phyloP scores from a whole-genome alignment of 768 basidiomycete genomes.

The Mycena floridula region DNA sequence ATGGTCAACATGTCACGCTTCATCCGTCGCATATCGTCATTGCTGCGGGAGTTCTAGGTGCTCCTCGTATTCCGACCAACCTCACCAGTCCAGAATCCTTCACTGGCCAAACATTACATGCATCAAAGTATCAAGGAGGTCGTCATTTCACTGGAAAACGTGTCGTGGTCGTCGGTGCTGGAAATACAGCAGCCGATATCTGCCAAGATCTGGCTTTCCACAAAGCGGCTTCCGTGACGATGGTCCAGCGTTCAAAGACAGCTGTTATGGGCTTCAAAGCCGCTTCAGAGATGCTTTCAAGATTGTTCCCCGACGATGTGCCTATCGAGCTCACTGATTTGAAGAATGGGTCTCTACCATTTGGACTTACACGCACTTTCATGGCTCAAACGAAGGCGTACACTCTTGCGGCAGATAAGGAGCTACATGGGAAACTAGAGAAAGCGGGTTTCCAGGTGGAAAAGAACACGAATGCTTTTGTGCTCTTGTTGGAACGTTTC shows the following conservation, averaged over 20 bases:
- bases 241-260: constrained; percentile 37
- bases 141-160: constrained; percentile 23
- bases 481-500: constrained; percentile 18
- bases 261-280: constrained; percentile 22
- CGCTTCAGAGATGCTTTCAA: constrained; percentile 2
- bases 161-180: no score
- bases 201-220: constrained; percentile 28
- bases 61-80: constrained; percentile 24
- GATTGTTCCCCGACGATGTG: constrained; percentile 12
- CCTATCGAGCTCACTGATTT: constrained; percentile 19
- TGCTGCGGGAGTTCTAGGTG: constrained; percentile 30
- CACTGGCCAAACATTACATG: constrained; percentile 25
- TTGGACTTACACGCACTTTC: constrained; percentile 7
- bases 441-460: constrained; percentile 30
- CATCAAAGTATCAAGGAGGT: constrained; percentile 22
- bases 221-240: constrained; percentile 31
- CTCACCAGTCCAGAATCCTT: no score
- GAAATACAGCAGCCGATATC: constrained; percentile 32
- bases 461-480: constrained; percentile 22
- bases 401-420: constrained; percentile 21
- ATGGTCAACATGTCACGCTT: constrained; percentile 22
- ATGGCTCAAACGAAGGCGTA: constrained; percentile 5
- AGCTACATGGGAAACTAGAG: constrained; percentile 25
- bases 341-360: constrained; percentile 7
- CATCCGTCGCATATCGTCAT: constrained; percentile 32